Evolutionary conservation across 345 rosid genomes (phyloP), one percentile per base, ranked within the genome.

Genomic region (Garcia nutans): DNA sequence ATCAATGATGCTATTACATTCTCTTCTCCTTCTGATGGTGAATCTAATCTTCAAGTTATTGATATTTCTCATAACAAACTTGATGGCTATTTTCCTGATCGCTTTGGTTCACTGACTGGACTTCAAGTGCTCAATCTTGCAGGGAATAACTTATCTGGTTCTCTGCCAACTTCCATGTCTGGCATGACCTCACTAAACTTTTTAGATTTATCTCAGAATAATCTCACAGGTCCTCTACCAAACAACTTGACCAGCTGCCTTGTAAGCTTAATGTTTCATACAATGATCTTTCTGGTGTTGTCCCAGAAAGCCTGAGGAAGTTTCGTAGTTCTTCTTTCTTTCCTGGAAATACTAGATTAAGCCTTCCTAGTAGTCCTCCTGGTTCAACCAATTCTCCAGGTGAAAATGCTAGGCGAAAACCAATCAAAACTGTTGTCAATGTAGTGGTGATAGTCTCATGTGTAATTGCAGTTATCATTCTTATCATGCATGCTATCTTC

Each of bases 271-370:
- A 93, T 80, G 97, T 84, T 65, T 90, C 99, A 16, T 78, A 87
- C 76, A 96, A 96, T 76, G 91, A 93, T 85, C 89, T 96, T 61
- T 92, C 97, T 72, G 99, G 99, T 19, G 84, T 78, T 78, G 96
- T 93, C 77, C 98, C 99, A 47, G 97, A 90, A 82, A 93, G 81
- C 79, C 81, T 96, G 79, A 88, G 89, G 82, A 86, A 75, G 79
- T 93, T 92, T 77, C 93, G 95, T 58, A 78, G 76, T 23, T 85
- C 96, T 78, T 90, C 96, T n/a, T 96, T 93, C 83, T 87, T 76
- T 77, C 98, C 99, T 70, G 98, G 99, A 78, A 93, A 96, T 77
- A 44, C 75, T 20, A 82, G 81, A 75, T 88, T 96, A 79, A 22
- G 20, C 41, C 82, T 96, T 70, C 99, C 92, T 2, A 78, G 72